Evolutionary conservation across 2,329 filamentous ascomycete species (phyloP).

Genomic region (Epichloe scottii): DNA sequence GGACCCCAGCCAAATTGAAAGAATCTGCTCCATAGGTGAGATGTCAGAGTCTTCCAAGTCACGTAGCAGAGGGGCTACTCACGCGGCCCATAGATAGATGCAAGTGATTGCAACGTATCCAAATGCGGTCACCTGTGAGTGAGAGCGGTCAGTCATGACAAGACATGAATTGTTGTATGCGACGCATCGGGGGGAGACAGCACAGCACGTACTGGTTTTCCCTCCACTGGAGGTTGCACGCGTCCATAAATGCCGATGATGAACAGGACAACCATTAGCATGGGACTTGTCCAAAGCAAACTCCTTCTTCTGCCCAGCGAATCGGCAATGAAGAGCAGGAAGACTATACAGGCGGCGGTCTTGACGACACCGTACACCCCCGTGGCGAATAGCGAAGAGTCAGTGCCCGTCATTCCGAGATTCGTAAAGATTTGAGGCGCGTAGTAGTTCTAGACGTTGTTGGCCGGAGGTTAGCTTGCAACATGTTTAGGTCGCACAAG

Average conservation of each 20-base stretch:
- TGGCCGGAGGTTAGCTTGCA: background rate
- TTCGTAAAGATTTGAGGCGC: conserved; percentile 56
- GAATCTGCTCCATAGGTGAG: conserved; percentile 24
- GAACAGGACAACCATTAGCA: conserved; percentile 50
- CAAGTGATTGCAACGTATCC: conserved; percentile 59
- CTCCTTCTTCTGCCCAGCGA: conserved; percentile 51
- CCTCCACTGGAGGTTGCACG: conserved; percentile 42
- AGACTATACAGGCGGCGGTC: conserved; percentile 48
- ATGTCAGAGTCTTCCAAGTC: background rate
- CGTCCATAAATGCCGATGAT: conserved; percentile 62
- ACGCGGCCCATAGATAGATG: conserved; percentile 58
- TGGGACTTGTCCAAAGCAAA: conserved; percentile 52
- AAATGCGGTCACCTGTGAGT: conserved; percentile 41
- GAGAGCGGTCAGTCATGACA: background rate
- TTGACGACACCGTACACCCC: conserved; percentile 65
- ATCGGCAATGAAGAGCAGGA: conserved; percentile 56
- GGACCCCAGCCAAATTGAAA: conserved; percentile 63
- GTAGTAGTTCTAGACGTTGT: conserved; percentile 44
- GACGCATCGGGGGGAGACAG: too few relatives aligned
- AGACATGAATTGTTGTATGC: background rate
- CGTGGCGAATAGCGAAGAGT: conserved; percentile 55
- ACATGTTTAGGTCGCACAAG: background rate
- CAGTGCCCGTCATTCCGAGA: conserved; percentile 45
- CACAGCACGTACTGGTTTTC: conserved; percentile 25
- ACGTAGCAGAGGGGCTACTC: conserved; percentile 9